Base-by-base conservation (phyloP, 805 yeast species). In the Teunomyces tritomae region DNA sequence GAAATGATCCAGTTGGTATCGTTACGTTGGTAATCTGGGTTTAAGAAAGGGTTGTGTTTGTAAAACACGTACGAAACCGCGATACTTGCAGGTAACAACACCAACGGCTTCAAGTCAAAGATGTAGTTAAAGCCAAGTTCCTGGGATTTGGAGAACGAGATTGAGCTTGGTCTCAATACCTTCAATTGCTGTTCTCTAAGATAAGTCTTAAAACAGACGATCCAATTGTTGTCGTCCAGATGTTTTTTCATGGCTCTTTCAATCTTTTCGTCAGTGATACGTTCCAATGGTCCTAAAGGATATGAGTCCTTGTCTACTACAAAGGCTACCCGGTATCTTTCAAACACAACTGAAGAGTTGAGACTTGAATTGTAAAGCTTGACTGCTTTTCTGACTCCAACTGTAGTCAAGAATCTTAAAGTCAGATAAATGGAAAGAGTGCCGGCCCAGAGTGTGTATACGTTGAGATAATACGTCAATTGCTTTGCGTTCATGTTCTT, bases 1-100 rank as follows among this genome's bases (percentile, higher is more conserved):
- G 67, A 64, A 26, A 77, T 47, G 26, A 79, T 40, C 84, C 84
- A 80, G 49, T 76, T 74, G 26, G 56, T 49, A 3, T 42, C 48
- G 9, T 46, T 28, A n/a, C 34, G 28, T 7, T 37, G 34, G 39
- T 51, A 51, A 13, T 11, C 39, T 11, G 43, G 2, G 30, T 47
- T 37, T 32, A 56, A 49, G 9, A 34, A 44, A 17, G 59, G 52
- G 48, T 57, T 46, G 47, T 44, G 52, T 8, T 42, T 17, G 37
- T 42, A 52, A 48, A 57, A 63, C 1, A 61, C 13, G 13, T 44
- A 43, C 8, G 56, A 47, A 5, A 59, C 29, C 0, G 45, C 32
- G 3, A 53, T 1, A 7, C 58, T 47, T 1, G 51, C 17, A 5
- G 68, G 64, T 10, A 51, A 28, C 3, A 52, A 32, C 2, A 56